phyloP scores from a whole-genome alignment of 2,329 filamentous ascomycete species.

The Grosmannia serpens region DNA sequence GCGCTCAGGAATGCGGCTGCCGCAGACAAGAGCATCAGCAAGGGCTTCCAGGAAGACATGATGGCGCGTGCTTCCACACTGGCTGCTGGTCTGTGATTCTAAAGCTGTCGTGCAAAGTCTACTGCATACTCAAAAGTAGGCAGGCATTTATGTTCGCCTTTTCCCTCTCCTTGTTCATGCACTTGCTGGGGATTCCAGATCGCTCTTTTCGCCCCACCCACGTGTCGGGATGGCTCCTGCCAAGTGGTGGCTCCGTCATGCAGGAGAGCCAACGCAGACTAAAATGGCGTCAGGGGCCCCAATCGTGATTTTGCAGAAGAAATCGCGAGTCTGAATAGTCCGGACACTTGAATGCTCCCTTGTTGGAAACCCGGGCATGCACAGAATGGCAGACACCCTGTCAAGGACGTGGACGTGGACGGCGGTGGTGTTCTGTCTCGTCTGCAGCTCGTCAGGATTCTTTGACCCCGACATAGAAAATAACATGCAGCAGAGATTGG shows the following conservation, averaged over 20 bases:
- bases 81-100: not conserved
- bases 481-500: not conserved
- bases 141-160: no score
- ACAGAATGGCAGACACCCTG: not conserved
- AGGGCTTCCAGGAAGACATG: not conserved
- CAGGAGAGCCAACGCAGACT: not conserved
- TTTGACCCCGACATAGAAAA: not conserved
- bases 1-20: not conserved
- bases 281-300: not conserved
- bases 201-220: not conserved
- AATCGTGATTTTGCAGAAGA: not conserved
- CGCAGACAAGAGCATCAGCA: not conserved
- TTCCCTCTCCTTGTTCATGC: no score
- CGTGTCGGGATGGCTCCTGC: not conserved
- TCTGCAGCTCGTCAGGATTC: not conserved
- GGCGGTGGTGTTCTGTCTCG: not conserved
- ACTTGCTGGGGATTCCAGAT: no score
- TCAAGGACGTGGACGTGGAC: not conserved
- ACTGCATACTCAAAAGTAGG: not conserved
- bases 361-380: not conserved
- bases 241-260: not conserved
- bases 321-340: not conserved
- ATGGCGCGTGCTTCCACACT: not conserved
- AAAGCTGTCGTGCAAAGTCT: not conserved
- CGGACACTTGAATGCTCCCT: not conserved